Conservation (phyloP, 1,139 yeast genomes). For the Meyerozyma smithsonii region DNA sequence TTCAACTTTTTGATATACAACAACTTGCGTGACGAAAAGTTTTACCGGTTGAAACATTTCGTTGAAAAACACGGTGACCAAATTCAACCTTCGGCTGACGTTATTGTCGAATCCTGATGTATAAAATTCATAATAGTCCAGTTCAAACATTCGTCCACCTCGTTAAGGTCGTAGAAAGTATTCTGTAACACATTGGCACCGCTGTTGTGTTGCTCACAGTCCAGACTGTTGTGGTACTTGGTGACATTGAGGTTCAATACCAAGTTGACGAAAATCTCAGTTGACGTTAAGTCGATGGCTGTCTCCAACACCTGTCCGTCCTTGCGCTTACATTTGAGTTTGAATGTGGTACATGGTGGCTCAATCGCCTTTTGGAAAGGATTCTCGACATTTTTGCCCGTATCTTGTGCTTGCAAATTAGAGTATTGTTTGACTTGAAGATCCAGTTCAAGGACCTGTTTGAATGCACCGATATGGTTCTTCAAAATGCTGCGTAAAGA, state of each 20-base stretch:
- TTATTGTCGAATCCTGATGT: constrained; percentile 9
- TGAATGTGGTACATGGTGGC: constrained; percentile 27
- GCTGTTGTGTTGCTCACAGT: constrained; percentile 26
- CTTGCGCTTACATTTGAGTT: constrained; percentile 13
- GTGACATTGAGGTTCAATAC: constrained; percentile 19
- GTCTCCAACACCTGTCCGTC: constrained; percentile 7
- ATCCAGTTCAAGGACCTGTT: constrained; percentile 16
- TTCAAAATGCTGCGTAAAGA: constrained; percentile 40
- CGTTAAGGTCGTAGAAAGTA: constrained; percentile 54
- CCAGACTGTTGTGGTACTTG: constrained; percentile 25
- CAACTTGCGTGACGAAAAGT: constrained; percentile 61
- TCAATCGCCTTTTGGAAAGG: constrained; percentile 40
- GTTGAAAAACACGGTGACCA: constrained; percentile 23
- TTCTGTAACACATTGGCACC: constrained; percentile 41
- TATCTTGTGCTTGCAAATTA: constrained; percentile 15
- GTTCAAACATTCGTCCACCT: constrained; percentile 59
- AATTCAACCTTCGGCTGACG: neutral
- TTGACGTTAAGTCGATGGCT: constrained; percentile 12
- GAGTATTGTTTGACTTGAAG: constrained; percentile 21
- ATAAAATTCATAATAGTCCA: constrained; percentile 50
- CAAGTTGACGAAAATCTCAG: constrained; percentile 16
- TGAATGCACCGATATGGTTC: constrained; percentile 17
- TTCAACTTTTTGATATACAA: constrained; percentile 59
- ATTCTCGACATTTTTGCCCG: constrained; percentile 14
- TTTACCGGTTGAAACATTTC: constrained; percentile 35